phyloP scores from a whole-genome alignment of 805 yeast genomes.

The Saturnispora serradocipensis region DNA sequence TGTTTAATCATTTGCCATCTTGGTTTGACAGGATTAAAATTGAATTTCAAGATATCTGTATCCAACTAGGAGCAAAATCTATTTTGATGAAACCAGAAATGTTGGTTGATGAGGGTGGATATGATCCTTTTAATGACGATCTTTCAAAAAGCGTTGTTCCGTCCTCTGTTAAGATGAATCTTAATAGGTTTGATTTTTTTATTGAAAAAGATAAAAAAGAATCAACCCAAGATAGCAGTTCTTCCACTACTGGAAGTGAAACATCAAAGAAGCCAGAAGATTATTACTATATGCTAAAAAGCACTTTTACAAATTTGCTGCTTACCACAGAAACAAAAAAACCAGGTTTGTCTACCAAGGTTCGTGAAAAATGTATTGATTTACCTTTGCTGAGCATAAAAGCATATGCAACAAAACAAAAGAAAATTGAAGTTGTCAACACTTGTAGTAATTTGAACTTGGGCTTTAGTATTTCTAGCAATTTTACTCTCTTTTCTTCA shows the following conservation, averaged over 20 bases:
- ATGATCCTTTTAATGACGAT: constrained; percentile 3
- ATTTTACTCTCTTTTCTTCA: constrained; percentile 38
- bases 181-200: background rate
- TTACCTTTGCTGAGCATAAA: constrained; percentile 7
- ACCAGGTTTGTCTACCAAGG: background rate
- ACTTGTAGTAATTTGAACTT: constrained; percentile 1
- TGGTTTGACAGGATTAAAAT: constrained; percentile 26
- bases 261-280: constrained; percentile 7
- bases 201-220: background rate
- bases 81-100: constrained; percentile 14
- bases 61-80: constrained; percentile 17
- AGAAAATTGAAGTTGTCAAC: constrained; percentile 6
- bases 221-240: background rate
- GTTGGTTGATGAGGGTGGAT: constrained; percentile 4
- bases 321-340: constrained; percentile 3
- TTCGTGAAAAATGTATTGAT: constrained; percentile 2
- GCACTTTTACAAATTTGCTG: background rate
- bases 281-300: constrained; percentile 8
- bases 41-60: constrained; percentile 6
- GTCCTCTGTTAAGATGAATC: constrained; percentile 1
- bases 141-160: constrained; percentile 2
- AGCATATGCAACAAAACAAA: constrained; percentile 8
- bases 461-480: constrained; percentile 31
- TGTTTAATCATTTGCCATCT: constrained; percentile 26
- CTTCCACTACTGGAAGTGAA: constrained; percentile 3